These are phyloP conservation scores for Hymenoscyphus scutula DNA, from an alignment of 2,329 filamentous ascomycete genomes.

Conservation along the genomic window DNA sequence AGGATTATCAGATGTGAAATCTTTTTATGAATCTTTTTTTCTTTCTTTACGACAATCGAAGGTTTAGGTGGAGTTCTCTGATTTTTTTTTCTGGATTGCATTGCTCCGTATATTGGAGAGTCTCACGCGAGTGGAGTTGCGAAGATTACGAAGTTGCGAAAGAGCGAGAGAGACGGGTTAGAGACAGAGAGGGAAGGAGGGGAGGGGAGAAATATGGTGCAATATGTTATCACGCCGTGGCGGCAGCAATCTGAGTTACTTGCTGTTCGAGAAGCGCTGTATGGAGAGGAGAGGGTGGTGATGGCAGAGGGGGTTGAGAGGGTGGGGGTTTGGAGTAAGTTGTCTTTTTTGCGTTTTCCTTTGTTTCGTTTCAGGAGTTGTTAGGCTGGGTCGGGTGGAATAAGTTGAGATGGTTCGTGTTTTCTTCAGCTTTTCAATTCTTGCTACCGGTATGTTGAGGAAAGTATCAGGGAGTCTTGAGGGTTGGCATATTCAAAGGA, in stretches of 20 bases:
- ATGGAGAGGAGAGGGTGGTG: constrained; percentile 38
- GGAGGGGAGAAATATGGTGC: constrained; percentile 51
- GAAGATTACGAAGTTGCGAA: too few relatives aligned
- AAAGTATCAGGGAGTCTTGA: too few relatives aligned
- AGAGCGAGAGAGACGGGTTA: too few relatives aligned
- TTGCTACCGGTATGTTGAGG: background rate
- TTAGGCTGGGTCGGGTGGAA: background rate
- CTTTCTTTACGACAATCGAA: too few relatives aligned
- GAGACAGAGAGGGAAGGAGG: background rate
- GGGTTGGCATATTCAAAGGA: too few relatives aligned
- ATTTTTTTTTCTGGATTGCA: too few relatives aligned
- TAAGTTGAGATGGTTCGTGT: background rate
- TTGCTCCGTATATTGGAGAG: too few relatives aligned
- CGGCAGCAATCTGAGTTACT: constrained; percentile 64
- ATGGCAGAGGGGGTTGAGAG: constrained; percentile 52
- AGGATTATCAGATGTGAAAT: background rate
- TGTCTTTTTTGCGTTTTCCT: background rate
- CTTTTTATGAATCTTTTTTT: background rate
- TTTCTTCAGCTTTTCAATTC: background rate
- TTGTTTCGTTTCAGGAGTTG: background rate
- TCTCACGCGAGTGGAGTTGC: too few relatives aligned
- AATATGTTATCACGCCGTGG: constrained; percentile 74
- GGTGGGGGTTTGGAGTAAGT: constrained; percentile 56
- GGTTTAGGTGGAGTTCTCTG: too few relatives aligned
- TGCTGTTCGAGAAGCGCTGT: constrained; percentile 63